Evolutionary conservation across 495 filamentous ascomycete genomes (phyloP).

Genomic region (Hamigera avellanea): DNA sequence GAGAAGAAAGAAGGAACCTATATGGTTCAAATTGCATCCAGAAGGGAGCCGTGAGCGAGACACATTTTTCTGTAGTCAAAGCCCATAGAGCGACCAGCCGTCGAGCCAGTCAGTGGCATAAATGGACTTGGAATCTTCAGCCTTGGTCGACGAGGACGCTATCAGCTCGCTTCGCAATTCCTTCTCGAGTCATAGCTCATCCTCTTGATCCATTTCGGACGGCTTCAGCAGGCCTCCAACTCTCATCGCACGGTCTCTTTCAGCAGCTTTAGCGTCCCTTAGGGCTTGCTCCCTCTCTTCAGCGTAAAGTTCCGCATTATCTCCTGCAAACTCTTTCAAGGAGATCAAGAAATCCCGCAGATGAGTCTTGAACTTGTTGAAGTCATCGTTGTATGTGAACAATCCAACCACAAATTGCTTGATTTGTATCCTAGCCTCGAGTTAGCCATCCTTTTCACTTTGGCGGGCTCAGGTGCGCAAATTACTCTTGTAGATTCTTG

Average conservation of each 20-base stretch:
- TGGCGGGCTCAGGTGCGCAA: slow-evolving; percentile 6
- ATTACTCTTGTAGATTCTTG: slow-evolving; percentile 82
- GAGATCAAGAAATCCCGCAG: slow-evolving; percentile 96
- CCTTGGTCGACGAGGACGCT: slow-evolving; percentile 10
- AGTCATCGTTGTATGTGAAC: slow-evolving; percentile 68
- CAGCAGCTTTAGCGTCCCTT: slow-evolving; percentile 64
- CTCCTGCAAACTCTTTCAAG: slow-evolving; percentile 85
- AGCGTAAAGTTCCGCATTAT: slow-evolving; percentile 77
- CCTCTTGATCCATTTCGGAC: slow-evolving; percentile 80
- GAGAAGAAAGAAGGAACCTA: too few species aligned
- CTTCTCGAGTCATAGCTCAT: slow-evolving; percentile 78
- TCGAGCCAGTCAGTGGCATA: slow-evolving; percentile 16
- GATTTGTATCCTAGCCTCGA: slow-evolving; percentile 60
- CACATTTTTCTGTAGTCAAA: slow-evolving; percentile 11
- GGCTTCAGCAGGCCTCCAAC: slow-evolving; percentile 88
- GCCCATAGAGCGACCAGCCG: slow-evolving; percentile 30
- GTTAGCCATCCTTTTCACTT: slow-evolving; percentile 21
- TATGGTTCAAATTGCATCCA: too few species aligned
- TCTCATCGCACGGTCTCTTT: slow-evolving; percentile 80
- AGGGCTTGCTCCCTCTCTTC: slow-evolving; percentile 85
- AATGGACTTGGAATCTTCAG: slow-evolving; percentile 1
- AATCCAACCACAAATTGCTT: slow-evolving; percentile 76
- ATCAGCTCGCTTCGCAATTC: slow-evolving; percentile 37
- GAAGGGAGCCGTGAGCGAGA: too few species aligned
- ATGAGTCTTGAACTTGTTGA: slow-evolving; percentile 83